phyloP scores from a whole-genome alignment of 1,139 yeast genomes.

The Pichia sp. region DNA sequence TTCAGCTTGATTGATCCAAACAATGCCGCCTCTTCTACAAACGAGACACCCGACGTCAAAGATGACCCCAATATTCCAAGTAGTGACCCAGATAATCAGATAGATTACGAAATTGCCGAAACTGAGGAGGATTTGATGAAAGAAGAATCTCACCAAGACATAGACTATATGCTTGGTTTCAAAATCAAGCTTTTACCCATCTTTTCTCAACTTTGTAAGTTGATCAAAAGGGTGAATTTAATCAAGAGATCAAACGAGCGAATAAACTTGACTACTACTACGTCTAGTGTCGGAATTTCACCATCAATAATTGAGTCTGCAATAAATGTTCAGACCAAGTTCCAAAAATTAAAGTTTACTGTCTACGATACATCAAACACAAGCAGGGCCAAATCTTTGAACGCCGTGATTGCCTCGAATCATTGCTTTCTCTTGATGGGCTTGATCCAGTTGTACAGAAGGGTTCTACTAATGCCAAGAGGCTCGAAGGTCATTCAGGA shows the following conservation, averaged over 20 bases:
- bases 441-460: conserved; percentile 50
- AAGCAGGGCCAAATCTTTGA: conserved; percentile 15
- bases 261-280: background rate
- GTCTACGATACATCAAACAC: conserved; percentile 20
- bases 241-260: conserved; percentile 3
- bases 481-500: conserved; percentile 45
- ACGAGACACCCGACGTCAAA: conserved; percentile 9
- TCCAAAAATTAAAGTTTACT: conserved; percentile 32
- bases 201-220: conserved; percentile 43
- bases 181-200: conserved; percentile 50
- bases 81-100: conserved; percentile 15
- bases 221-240: conserved; percentile 41
- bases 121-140: conserved; percentile 17
- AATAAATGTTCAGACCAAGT: conserved; percentile 42
- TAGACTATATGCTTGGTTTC: conserved; percentile 59
- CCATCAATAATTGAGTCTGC: conserved; percentile 42
- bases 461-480: conserved; percentile 49
- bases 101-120: conserved; percentile 29
- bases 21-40: background rate
- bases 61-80: conserved; percentile 16
- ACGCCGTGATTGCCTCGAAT: conserved; percentile 49
- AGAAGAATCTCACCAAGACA: conserved; percentile 36
- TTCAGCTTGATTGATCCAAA: background rate
- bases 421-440: conserved; percentile 54
- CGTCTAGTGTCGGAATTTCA: conserved; percentile 30